A percentile compares a stretch with the other conserved stretches of the same genome.
phyloP scores from a whole-genome alignment of 306 rosid species.

The Quercus rubra region DNA sequence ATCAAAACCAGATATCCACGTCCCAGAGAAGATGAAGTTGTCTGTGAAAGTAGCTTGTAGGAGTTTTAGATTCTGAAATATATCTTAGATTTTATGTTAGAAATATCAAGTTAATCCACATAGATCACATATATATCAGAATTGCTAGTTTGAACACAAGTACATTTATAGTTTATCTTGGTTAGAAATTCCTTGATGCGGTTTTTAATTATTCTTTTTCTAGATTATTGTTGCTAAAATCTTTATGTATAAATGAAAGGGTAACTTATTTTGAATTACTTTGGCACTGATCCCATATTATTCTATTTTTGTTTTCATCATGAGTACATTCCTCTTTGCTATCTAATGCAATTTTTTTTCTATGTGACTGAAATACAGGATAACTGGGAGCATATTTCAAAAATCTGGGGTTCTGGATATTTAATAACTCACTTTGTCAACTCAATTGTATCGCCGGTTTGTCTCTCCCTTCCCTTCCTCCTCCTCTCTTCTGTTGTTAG shows the following conservation, averaged over 20 bases:
- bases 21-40: background rate
- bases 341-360: background rate
- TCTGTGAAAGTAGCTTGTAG: background rate
- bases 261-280: background rate
- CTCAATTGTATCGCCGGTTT: conserved; percentile 68
- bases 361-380: conserved; percentile 36
- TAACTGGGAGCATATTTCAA: conserved; percentile 60
- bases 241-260: background rate
- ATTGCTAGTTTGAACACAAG: background rate
- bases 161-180: background rate
- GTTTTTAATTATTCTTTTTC: background rate
- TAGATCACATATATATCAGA: background rate
- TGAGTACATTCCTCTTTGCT: no score
- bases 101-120: background rate
- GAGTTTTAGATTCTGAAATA: background rate
- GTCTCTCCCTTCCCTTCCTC: conserved; percentile 24
- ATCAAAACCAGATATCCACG: background rate
- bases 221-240: background rate
- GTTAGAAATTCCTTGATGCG: background rate
- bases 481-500: background rate
- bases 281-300: background rate
- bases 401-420: conserved; percentile 76
- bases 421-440: conserved; percentile 70
- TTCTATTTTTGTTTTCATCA: no score
- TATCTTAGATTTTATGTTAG: background rate